These are phyloP conservation scores for Leccinum sublutescens DNA, from an alignment of 768 basidiomycete species.

Conservation along the genomic window DNA sequence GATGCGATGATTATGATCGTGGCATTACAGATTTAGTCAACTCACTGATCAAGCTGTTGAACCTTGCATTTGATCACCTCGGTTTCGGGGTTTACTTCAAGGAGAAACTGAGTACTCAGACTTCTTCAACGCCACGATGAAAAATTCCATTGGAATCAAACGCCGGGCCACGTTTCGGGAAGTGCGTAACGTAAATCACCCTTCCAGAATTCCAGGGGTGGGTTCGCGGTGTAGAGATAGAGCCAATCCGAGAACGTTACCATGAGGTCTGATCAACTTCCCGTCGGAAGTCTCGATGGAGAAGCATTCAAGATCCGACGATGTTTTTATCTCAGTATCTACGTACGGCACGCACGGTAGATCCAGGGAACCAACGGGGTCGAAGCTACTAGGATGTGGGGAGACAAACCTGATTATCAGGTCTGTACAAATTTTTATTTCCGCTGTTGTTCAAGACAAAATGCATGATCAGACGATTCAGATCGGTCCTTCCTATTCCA, in stretches of 20 bases:
- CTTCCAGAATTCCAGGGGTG: not conserved
- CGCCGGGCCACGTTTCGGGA: not conserved
- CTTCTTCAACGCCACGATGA: not conserved
- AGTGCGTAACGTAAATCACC: constrained; percentile 6
- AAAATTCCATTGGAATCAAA: constrained; percentile 15
- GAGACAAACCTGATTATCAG: not conserved
- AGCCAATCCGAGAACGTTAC: not conserved
- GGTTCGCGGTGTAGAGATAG: not conserved
- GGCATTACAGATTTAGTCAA: not conserved
- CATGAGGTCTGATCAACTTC: not conserved
- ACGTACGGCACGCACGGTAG: not conserved
- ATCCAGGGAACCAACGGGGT: not conserved
- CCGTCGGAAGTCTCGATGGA: not conserved
- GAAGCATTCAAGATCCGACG: not conserved
- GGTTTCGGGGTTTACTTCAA: not conserved
- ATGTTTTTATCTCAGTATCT: not conserved
- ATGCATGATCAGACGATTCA: not conserved
- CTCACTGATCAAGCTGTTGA: not conserved
- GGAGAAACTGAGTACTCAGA: not conserved
- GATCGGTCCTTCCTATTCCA: not conserved
- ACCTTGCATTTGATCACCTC: not conserved
- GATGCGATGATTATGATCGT: not conserved
- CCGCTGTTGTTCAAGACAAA: not conserved
- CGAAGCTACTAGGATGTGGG: not conserved
- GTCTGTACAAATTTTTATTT: not conserved